A percentile compares a stretch with the other conserved stretches of the same genome.
Evolutionary conservation across 345 rosid genomes (phyloP).

Genomic region (Cardiospermum halicacabum): DNA sequence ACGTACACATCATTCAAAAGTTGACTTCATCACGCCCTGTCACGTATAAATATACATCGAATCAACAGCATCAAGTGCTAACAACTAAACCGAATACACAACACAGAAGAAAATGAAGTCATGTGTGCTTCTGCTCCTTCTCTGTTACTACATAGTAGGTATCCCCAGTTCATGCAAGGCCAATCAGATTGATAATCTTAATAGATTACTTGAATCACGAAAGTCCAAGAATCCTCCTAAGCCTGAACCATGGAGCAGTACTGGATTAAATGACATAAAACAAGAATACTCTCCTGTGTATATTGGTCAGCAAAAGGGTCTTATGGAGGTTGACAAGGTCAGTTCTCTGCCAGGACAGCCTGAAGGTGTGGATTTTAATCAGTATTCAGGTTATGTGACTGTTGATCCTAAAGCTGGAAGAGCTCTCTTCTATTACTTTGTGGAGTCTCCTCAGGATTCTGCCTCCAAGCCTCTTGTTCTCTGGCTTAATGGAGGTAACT

Average conservation of each 20-base stretch:
- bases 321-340: slow-evolving; percentile 26
- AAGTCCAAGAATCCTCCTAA: slow-evolving; percentile 21
- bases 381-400: slow-evolving; percentile 32
- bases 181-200: slow-evolving; percentile 25
- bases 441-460: slow-evolving; percentile 32
- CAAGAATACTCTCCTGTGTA: slow-evolving; percentile 11
- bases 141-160: slow-evolving; percentile 9
- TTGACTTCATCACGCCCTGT: too few relatives aligned
- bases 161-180: slow-evolving; percentile 22
- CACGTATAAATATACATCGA: too few relatives aligned
- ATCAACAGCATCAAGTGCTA: background rate
- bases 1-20: too few relatives aligned
- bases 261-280: background rate
- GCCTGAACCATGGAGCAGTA: slow-evolving; percentile 13
- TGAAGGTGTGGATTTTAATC: slow-evolving; percentile 31
- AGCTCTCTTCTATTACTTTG: slow-evolving; percentile 36
- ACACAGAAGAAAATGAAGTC: slow-evolving; percentile 7
- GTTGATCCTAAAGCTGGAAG: slow-evolving; percentile 29
- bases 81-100: background rate
- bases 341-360: slow-evolving; percentile 34
- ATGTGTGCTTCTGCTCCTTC: slow-evolving; percentile 21
- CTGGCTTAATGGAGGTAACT: slow-evolving; percentile 20
- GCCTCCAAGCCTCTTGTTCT: slow-evolving; percentile 38
- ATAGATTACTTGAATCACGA: slow-evolving; percentile 26
- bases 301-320: slow-evolving; percentile 24